Percentiles rank a stretch among this genome's conserved stretches.
Conservation (phyloP, 805 yeast genomes). For the Pichia occidentalis region DNA sequence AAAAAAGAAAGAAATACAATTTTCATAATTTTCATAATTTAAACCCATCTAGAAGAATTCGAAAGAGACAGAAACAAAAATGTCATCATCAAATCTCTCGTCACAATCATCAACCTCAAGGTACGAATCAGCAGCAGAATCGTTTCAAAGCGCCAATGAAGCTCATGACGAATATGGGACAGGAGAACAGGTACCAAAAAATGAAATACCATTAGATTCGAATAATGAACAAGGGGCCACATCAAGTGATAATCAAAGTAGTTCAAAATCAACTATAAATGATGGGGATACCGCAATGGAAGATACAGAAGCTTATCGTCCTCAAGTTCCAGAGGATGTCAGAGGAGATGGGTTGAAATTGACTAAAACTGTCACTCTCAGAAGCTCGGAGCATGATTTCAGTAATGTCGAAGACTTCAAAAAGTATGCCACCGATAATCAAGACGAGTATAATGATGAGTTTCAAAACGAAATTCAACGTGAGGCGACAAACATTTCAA, state of each 20-base stretch:
- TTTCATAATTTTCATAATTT: too few species aligned
- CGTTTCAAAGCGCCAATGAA: conserved; percentile 3
- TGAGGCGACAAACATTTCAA: conserved; percentile 18
- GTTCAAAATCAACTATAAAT: not conserved
- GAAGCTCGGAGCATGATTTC: conserved; percentile 1
- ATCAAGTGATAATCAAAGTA: not conserved
- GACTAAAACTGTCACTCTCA: conserved; percentile 7
- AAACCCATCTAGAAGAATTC: too few species aligned
- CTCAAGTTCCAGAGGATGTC: not conserved
- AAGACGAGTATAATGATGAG: conserved; percentile 20
- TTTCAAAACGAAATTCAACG: conserved; percentile 20
- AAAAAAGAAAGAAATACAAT: too few species aligned
- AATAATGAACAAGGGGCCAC: too few species aligned
- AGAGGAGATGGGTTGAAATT: not conserved
- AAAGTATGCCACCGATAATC: not conserved
- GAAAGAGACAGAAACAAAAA: too few species aligned
- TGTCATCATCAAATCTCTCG: conserved; percentile 7
- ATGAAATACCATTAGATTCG: too few species aligned
- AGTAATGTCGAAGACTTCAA: conserved; percentile 4
- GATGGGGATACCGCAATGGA: not conserved
- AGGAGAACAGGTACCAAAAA: not conserved
- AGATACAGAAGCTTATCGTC: not conserved
- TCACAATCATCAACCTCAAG: conserved; percentile 7
- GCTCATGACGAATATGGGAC: not conserved
- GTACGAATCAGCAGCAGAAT: conserved; percentile 12